These are phyloP conservation scores for Carex arenaria DNA, from an alignment of 202 grass and related monocot species.

Conservation along the genomic window DNA sequence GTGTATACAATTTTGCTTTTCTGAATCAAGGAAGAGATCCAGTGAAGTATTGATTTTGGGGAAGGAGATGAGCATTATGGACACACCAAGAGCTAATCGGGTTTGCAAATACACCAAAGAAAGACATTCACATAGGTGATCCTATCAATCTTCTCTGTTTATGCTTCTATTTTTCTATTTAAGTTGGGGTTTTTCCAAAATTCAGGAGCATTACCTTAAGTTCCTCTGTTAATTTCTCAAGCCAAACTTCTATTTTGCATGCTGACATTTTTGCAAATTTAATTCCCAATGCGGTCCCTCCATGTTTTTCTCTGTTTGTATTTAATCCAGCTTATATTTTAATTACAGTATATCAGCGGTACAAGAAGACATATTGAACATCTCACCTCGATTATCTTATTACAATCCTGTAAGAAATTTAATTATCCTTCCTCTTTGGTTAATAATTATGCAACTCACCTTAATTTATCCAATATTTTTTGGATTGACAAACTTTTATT, in stretches of 20 bases:
- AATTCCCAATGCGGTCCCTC: background rate
- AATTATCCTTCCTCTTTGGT: slow-evolving; percentile 16
- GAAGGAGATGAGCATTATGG: background rate
- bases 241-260: background rate
- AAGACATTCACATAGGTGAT: slow-evolving; percentile 28
- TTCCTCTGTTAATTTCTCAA: background rate
- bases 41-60: background rate
- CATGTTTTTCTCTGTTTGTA: background rate
- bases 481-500: background rate
- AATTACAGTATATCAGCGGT: slow-evolving; percentile 39
- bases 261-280: background rate
- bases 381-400: slow-evolving; percentile 47
- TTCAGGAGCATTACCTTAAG: background rate
- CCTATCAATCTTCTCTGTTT: slow-evolving; percentile 1
- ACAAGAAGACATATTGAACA: slow-evolving; percentile 32
- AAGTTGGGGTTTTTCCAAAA: background rate
- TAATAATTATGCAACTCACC: background rate
- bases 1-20: background rate
- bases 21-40: background rate
- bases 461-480: background rate
- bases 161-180: background rate
- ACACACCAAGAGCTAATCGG: slow-evolving; percentile 14
- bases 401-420: slow-evolving; percentile 67
- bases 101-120: slow-evolving; percentile 3
- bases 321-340: slow-evolving; percentile 7